Percentiles rank a stretch among this genome's conserved stretches.
phyloP scores from a whole-genome alignment of 208 protist genomes.

The Porcisia hertigi region DNA sequence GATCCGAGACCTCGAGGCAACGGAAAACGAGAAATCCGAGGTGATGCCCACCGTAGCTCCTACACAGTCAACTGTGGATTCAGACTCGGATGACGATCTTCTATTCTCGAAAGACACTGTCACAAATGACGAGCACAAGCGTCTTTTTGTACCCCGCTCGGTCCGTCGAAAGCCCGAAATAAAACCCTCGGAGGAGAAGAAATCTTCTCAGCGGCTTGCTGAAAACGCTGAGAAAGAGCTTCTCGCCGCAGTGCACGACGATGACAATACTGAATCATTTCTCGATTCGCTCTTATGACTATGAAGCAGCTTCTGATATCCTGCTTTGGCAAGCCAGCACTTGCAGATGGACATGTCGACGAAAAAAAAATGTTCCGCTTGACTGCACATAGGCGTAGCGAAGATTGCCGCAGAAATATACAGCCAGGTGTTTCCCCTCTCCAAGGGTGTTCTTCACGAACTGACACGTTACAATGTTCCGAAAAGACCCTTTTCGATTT shows the following conservation, averaged over 20 bases:
- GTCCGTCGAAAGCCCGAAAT: constrained; percentile 23
- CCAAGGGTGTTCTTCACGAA: neutral
- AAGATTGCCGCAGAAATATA: no score
- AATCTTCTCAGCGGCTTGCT: constrained; percentile 24
- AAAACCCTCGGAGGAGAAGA: neutral
- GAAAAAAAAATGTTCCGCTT: no score
- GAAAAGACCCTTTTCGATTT: neutral
- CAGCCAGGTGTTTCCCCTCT: neutral
- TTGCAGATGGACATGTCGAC: no score
- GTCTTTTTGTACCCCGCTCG: constrained; percentile 24
- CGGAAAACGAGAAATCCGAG: constrained; percentile 5
- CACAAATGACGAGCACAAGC: constrained; percentile 20
- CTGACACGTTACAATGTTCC: neutral
- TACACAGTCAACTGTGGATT: constrained; percentile 12
- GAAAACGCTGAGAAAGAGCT: constrained; percentile 55
- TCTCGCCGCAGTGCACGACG: constrained; percentile 27
- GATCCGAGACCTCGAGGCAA: constrained; percentile 37
- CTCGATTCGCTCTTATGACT: constrained; percentile 40
- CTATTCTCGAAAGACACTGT: constrained; percentile 1
- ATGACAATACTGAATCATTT: constrained; percentile 59
- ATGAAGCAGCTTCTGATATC: neutral
- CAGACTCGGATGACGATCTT: constrained; percentile 31
- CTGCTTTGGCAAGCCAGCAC: neutral
- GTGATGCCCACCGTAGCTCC: neutral
- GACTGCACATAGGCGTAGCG: no score